Percentiles rank a stretch among this genome's conserved stretches.
Evolutionary conservation across 371 early-diverging fungal genomes (phyloP).

Genomic region (Capillidium heterosporum): DNA sequence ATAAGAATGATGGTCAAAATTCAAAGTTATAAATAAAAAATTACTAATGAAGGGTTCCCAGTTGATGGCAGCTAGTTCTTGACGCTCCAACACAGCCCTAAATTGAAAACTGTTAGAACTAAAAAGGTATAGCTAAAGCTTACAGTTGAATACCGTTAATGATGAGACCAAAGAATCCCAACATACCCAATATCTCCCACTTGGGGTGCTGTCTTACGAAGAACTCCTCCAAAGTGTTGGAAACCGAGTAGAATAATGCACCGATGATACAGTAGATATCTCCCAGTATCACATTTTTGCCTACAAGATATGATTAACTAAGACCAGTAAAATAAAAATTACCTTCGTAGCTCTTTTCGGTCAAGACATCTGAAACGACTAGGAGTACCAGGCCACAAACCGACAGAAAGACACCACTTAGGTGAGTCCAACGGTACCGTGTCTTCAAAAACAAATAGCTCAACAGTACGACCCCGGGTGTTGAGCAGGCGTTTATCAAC

Average conservation of each 20-base stretch:
- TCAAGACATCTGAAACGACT: constrained; percentile 33
- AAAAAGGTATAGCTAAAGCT: neutral
- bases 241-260: constrained; percentile 48
- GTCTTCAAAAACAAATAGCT: constrained; percentile 35
- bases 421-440: constrained; percentile 40
- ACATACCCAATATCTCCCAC: constrained; percentile 49
- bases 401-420: constrained; percentile 36
- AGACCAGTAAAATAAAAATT: neutral
- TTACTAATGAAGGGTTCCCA: constrained; percentile 18
- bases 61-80: constrained; percentile 14
- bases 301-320: constrained; percentile 11
- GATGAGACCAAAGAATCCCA: constrained; percentile 47
- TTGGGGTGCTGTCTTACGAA: constrained; percentile 41
- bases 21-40: neutral
- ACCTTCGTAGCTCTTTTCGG: neutral
- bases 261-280: constrained; percentile 47
- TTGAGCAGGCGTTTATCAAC: constrained; percentile 58
- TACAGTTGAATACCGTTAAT: constrained; percentile 46
- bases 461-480: constrained; percentile 43
- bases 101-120: neutral
- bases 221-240: constrained; percentile 47
- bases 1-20: constrained; percentile 7
- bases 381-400: constrained; percentile 43
- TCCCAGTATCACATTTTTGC: constrained; percentile 32
- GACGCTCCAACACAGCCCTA: constrained; percentile 31